Conservation (phyloP, 2,329 filamentous ascomycete genomes). For the Scortechinia acanthostroma region DNA sequence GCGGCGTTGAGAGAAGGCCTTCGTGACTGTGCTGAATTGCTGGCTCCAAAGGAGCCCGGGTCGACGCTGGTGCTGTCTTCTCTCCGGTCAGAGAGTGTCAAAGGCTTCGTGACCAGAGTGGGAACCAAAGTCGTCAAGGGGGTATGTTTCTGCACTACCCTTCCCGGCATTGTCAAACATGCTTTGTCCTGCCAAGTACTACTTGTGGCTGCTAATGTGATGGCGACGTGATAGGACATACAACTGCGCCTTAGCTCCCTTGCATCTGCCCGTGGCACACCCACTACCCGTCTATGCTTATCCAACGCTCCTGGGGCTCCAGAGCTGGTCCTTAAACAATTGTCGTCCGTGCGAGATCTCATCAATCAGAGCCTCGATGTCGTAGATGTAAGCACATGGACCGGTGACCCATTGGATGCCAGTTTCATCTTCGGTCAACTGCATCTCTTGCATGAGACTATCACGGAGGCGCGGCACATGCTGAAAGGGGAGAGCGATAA, state of each 20-base stretch:
- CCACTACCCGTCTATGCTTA: constrained; percentile 29
- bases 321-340: constrained; percentile 43
- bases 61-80: constrained; percentile 58
- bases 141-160: constrained; percentile 26
- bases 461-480: constrained; percentile 48
- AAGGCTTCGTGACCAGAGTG: constrained; percentile 57
- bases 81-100: constrained; percentile 53
- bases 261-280: constrained; percentile 9
- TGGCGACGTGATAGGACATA: constrained; percentile 43
- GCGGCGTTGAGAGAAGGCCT: constrained; percentile 52
- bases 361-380: constrained; percentile 58
- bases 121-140: constrained; percentile 59
- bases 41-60: constrained; percentile 52
- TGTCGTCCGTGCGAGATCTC: constrained; percentile 44
- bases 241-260: constrained; percentile 46
- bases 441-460: constrained; percentile 50
- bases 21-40: constrained; percentile 50
- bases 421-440: constrained; percentile 58
- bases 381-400: constrained; percentile 59
- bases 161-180: no score
- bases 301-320: constrained; percentile 16
- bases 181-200: no score
- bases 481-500: constrained; percentile 44
- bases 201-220: no score
- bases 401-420: constrained; percentile 51